phyloP scores from a whole-genome alignment of 1,284 basidiomycete species.

The Ceratobasidium sp. region DNA sequence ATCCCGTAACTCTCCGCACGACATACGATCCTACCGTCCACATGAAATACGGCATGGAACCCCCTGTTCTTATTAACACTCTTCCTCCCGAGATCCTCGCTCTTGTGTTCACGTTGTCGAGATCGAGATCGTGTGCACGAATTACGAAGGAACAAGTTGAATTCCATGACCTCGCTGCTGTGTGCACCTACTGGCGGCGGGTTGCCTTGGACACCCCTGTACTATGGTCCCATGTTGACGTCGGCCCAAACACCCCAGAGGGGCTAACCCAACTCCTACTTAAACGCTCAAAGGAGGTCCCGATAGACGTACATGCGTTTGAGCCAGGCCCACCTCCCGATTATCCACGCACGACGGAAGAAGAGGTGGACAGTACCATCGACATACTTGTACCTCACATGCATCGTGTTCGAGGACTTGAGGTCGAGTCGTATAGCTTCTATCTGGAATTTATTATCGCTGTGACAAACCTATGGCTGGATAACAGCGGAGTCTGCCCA shows the following conservation, averaged over 20 bases:
- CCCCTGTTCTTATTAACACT: not conserved
- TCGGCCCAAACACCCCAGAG: not conserved
- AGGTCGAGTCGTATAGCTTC: not conserved
- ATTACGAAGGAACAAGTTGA: no score
- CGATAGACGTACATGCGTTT: not conserved
- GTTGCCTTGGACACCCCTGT: not conserved
- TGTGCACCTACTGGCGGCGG: conserved; percentile 12
- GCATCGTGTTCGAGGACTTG: not conserved
- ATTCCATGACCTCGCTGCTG: not conserved
- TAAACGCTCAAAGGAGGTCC: not conserved
- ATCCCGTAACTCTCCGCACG: no score
- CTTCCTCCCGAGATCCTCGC: conserved; percentile 4
- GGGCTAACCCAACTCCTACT: not conserved
- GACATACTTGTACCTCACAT: not conserved
- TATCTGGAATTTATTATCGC: not conserved
- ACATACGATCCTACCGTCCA: no score
- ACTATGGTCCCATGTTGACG: conserved; percentile 10
- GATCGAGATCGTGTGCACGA: not conserved
- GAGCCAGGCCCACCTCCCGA: not conserved
- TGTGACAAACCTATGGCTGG: not conserved
- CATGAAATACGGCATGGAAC: no score
- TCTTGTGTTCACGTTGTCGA: not conserved
- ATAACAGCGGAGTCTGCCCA: not conserved
- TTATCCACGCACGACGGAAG: no score
- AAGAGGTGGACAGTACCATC: not conserved